phyloP scores from a whole-genome alignment of 2,329 filamentous ascomycete genomes.

The Didymella segeticola region DNA sequence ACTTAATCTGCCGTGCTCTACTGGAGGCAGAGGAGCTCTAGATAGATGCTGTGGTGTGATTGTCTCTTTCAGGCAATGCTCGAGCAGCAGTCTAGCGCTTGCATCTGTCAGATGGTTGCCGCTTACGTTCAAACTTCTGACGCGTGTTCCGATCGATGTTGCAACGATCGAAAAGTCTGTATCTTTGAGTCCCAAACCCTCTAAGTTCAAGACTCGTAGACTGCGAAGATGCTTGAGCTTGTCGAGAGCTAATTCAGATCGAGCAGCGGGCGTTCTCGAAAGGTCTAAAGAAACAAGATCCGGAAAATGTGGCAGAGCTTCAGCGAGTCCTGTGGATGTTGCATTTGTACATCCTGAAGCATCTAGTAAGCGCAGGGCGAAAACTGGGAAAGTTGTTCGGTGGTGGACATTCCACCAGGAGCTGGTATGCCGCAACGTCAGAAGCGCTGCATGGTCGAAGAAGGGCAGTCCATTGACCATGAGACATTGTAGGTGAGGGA shows the following conservation, averaged over 20 bases:
- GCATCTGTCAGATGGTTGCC: slow-evolving; percentile 65
- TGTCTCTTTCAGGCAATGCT: slow-evolving; percentile 56
- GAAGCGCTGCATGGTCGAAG: slow-evolving; percentile 66
- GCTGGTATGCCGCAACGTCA: slow-evolving; percentile 54
- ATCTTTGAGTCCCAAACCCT: slow-evolving; percentile 61
- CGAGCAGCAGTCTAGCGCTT: slow-evolving; percentile 59
- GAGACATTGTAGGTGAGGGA: slow-evolving; percentile 66
- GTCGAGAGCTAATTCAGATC: slow-evolving; percentile 57
- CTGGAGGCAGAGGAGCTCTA: slow-evolving; percentile 27
- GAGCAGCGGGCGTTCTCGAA: slow-evolving; percentile 60
- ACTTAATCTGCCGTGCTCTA: slow-evolving; percentile 42
- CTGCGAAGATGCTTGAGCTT: slow-evolving; percentile 56
- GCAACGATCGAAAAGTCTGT: slow-evolving; percentile 60
- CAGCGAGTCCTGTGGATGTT: slow-evolving; percentile 61
- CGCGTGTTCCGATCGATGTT: slow-evolving; percentile 57
- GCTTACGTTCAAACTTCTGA: slow-evolving; percentile 64
- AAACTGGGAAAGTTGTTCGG: slow-evolving; percentile 42
- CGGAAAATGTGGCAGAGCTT: slow-evolving; percentile 61
- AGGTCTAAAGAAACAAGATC: slow-evolving; percentile 65
- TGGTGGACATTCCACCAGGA: slow-evolving; percentile 30
- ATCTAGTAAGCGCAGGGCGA: slow-evolving; percentile 62
- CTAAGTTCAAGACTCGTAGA: slow-evolving; percentile 64
- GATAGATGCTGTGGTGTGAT: slow-evolving; percentile 14
- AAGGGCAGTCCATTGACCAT: slow-evolving; percentile 66
- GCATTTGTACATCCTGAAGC: slow-evolving; percentile 65